A percentile compares a stretch with the other conserved stretches of the same genome.
Conservation (phyloP, 2,329 filamentous ascomycete species). For the Talaromyces sp. region DNA sequence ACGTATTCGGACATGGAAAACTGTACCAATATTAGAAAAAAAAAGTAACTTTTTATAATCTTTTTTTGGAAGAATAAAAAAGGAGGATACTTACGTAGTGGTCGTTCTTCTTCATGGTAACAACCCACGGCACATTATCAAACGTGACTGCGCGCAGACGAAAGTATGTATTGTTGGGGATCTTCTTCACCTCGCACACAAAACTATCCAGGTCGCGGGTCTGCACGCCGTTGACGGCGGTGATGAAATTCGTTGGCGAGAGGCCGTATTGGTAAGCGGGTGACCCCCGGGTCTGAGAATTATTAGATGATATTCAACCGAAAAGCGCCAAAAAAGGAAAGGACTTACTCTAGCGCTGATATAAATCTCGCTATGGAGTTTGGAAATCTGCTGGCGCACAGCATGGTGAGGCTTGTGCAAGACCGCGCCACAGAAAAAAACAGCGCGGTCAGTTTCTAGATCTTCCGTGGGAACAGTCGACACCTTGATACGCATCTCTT, state of each 20-base stretch:
- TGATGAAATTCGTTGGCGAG: conserved; percentile 95
- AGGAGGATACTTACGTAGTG: conserved; percentile 60
- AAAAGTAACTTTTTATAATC: too few species aligned
- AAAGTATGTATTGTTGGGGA: conserved; percentile 97
- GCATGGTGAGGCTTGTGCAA: conserved; percentile 92
- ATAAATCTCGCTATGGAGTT: conserved; percentile 93
- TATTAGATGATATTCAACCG: background rate
- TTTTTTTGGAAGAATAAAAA: background rate
- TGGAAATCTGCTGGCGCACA: conserved; percentile 93
- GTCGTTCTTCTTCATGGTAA: conserved; percentile 99
- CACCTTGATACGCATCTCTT: conserved; percentile 71
- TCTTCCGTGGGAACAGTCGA: conserved; percentile 84
- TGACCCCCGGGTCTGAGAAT: conserved; percentile 61
- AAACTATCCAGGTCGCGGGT: conserved; percentile 81
- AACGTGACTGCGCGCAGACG: conserved; percentile 95
- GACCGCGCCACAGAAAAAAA: conserved; percentile 92
- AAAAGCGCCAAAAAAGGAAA: background rate
- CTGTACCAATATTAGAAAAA: conserved; percentile 22
- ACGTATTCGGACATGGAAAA: conserved; percentile 63
- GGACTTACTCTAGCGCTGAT: conserved; percentile 66
- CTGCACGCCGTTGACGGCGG: conserved; percentile 82
- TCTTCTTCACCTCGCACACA: conserved; percentile 73
- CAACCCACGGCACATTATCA: conserved; percentile 98
- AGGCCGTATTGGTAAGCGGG: conserved; percentile 86
- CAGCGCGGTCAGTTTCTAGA: conserved; percentile 84